Percentiles rank a stretch among this genome's conserved stretches.
These are phyloP conservation scores for Bimuria novae-zelandiae DNA, from an alignment of 2,329 filamentous ascomycete genomes.

Conservation along the genomic window DNA sequence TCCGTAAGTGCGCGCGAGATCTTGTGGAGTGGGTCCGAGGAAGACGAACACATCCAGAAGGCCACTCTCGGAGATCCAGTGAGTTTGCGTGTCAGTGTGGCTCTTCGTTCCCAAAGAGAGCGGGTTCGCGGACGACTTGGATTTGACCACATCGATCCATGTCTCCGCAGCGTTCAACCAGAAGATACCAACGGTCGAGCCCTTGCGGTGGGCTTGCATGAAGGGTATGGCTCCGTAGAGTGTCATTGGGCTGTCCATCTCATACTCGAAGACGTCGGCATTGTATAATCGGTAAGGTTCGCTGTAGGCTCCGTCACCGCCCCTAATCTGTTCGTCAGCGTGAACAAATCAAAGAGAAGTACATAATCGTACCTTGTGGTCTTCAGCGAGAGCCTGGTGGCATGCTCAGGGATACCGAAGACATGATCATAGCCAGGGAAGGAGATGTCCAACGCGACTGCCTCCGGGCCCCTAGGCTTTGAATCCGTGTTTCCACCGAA, in stretches of 20 bases:
- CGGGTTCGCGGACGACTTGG: slow-evolving; percentile 73
- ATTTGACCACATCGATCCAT: slow-evolving; percentile 93
- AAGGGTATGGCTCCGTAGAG: slow-evolving; percentile 96
- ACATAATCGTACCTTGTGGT: slow-evolving; percentile 69
- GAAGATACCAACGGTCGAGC: slow-evolving; percentile 92
- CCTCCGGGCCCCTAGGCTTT: slow-evolving; percentile 94
- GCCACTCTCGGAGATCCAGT: slow-evolving; percentile 95
- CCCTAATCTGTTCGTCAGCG: slow-evolving; percentile 49
- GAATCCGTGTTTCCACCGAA: slow-evolving; percentile 95
- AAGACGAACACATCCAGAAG: slow-evolving; percentile 93
- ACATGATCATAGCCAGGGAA: slow-evolving; percentile 93
- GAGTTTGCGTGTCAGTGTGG: slow-evolving; percentile 80
- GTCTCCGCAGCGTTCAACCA: slow-evolving; percentile 98
- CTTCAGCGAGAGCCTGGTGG: slow-evolving; percentile 84
- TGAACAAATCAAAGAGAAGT: not conserved
- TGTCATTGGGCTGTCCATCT: slow-evolving; percentile 97
- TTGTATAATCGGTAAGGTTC: slow-evolving; percentile 97
- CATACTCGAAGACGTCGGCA: slow-evolving; percentile 96
- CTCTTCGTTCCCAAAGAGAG: slow-evolving; percentile 71
- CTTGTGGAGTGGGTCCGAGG: slow-evolving; percentile 82
- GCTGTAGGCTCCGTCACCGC: slow-evolving; percentile 79
- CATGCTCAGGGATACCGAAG: slow-evolving; percentile 91
- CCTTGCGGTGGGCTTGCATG: slow-evolving; percentile 95
- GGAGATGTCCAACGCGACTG: slow-evolving; percentile 85
- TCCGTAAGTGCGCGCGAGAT: slow-evolving; percentile 80